Percentiles rank a stretch among this genome's conserved stretches.
phyloP scores from a whole-genome alignment of 2,329 filamentous ascomycete genomes.

The Arthroderma sp. region DNA sequence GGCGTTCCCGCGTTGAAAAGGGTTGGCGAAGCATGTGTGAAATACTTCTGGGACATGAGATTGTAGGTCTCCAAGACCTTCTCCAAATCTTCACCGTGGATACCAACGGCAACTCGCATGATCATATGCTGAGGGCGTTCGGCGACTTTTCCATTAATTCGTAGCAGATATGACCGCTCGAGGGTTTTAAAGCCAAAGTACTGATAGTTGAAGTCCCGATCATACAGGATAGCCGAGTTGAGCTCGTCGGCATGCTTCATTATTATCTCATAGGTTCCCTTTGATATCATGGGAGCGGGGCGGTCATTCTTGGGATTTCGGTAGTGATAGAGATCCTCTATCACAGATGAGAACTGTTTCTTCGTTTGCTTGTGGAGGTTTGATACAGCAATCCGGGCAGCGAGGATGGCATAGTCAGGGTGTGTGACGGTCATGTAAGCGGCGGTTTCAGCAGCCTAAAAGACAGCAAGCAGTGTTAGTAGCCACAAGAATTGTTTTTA shows the following conservation, averaged over 20 bases:
- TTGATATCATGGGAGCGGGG: conserved; percentile 84
- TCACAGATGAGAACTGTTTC: conserved; percentile 96
- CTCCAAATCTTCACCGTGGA: conserved; percentile 90
- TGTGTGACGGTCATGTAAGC: conserved; percentile 99
- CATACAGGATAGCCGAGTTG: conserved; percentile 97
- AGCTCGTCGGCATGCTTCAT: conserved; percentile 95
- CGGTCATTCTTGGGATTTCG: conserved; percentile 84
- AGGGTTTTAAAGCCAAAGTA: conserved; percentile 99
- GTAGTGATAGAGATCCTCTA: conserved; percentile 89
- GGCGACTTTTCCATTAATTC: conserved; percentile 88
- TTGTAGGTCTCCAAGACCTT: conserved; percentile 96
- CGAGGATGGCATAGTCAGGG: conserved; percentile 96
- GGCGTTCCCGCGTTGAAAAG: conserved; percentile 97
- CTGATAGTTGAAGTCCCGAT: conserved; percentile 99
- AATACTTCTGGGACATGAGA: conserved; percentile 96
- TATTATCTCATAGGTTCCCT: conserved; percentile 79
- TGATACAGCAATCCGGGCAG: conserved; percentile 94
- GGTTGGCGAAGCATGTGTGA: conserved; percentile 94
- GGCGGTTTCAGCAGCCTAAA: conserved; percentile 88
- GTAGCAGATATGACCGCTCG: conserved; percentile 92
- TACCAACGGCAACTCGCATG: conserved; percentile 96
- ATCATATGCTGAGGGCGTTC: conserved; percentile 99
- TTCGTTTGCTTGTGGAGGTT: conserved; percentile 99
- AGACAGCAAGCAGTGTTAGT: not conserved
- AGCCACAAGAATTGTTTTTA: not conserved